A percentile compares a stretch with the other conserved stretches of the same genome.
phyloP scores from a whole-genome alignment of 306 rosid species.

The Casuarina equisetifolia region DNA sequence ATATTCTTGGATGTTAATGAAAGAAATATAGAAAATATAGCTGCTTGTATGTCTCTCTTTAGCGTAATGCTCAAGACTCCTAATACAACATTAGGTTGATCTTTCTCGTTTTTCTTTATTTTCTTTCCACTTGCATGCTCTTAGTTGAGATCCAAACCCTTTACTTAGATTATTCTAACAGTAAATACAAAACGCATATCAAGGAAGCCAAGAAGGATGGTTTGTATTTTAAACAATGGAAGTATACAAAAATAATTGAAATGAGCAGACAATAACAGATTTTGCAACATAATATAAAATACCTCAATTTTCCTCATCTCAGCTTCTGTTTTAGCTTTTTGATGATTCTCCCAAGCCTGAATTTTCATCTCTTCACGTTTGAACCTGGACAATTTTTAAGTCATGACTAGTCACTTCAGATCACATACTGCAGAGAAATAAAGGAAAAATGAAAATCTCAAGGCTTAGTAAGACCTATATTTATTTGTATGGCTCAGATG shows the following conservation, averaged over 20 bases:
- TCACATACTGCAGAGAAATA: constrained; percentile 17
- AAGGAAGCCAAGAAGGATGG: neutral
- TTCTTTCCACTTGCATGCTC: no score
- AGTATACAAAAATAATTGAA: constrained; percentile 18
- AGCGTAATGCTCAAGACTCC: no score
- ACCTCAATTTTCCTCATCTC: constrained; percentile 95
- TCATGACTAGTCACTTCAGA: constrained; percentile 28
- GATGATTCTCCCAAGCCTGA: constrained; percentile 96
- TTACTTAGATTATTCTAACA: no score
- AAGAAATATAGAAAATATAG: no score
- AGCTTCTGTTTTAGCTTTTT: constrained; percentile 96
- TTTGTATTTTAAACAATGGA: neutral
- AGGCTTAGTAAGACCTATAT: neutral
- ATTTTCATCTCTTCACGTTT: constrained; percentile 95
- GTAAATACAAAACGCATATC: neutral
- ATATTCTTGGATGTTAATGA: no score
- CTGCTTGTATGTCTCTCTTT: no score
- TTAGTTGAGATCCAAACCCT: no score
- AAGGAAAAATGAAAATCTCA: constrained; percentile 6
- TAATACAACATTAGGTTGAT: no score
- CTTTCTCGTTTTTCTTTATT: no score
- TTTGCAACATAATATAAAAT: constrained; percentile 13
- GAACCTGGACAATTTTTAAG: constrained; percentile 56
- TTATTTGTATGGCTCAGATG: constrained; percentile 21
- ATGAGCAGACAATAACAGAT: neutral